These are phyloP conservation scores for Raffaelea arxii DNA, from an alignment of 2,329 filamentous ascomycete genomes.

Conservation along the genomic window DNA sequence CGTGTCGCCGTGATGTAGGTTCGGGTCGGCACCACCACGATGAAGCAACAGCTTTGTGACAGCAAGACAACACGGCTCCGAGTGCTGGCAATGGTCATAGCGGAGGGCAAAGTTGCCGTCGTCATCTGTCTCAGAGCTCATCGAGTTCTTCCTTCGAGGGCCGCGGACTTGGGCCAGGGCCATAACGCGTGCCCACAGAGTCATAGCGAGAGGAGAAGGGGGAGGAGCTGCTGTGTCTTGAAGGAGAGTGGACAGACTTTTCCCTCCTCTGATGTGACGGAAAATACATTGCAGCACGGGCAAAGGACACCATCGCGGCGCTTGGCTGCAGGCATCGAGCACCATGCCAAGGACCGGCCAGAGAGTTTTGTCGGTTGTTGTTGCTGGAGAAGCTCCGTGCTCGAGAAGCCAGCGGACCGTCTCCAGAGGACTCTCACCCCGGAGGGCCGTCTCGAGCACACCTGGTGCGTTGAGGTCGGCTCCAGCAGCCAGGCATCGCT, in stretches of 20 bases:
- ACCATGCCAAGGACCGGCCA: conserved; percentile 6
- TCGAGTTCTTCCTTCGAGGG: neutral
- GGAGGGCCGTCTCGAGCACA: neutral
- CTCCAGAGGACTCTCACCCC: neutral
- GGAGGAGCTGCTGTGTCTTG: too few species aligned
- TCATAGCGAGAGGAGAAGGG: too few species aligned
- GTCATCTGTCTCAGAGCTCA: neutral
- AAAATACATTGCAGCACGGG: conserved; percentile 5
- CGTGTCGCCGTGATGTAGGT: neutral
- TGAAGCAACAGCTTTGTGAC: conserved; percentile 3
- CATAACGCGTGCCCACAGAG: conserved; percentile 3
- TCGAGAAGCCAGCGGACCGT: conserved; percentile 1
- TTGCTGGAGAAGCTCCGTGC: neutral
- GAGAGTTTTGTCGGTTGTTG: neutral
- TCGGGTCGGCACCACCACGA: conserved; percentile 4
- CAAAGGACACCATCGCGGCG: conserved; percentile 9
- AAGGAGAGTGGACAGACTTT: too few species aligned
- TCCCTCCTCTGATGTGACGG: neutral
- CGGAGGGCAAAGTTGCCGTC: neutral
- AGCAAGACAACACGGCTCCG: conserved; percentile 6
- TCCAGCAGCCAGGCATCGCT: conserved; percentile 1
- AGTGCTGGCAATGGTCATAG: conserved; percentile 9
- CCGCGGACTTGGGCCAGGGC: conserved; percentile 7
- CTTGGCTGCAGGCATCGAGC: conserved; percentile 1
- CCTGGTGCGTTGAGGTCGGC: neutral